These are phyloP conservation scores for Magnaporthiopsis incrustans DNA, from an alignment of 2,329 filamentous ascomycete species.

Conservation along the genomic window DNA sequence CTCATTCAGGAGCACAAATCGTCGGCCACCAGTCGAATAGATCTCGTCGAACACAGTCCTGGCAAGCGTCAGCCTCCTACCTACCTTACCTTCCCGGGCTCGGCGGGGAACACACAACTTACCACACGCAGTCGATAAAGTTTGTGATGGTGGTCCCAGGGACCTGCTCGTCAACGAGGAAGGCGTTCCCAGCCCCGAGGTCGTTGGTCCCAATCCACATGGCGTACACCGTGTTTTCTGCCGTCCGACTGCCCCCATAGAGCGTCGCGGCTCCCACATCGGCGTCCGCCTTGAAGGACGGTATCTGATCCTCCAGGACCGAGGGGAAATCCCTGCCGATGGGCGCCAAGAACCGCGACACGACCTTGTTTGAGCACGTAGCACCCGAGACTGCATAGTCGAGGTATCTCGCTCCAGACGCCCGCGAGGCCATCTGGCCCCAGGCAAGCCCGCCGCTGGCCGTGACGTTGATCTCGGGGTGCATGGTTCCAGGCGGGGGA, in stretches of 20 bases:
- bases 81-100: too few species aligned
- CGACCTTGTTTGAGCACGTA: slow-evolving; percentile 62
- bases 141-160: slow-evolving; percentile 51
- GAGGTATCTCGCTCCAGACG: slow-evolving; percentile 46
- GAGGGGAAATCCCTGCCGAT: slow-evolving; percentile 53
- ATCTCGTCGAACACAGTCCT: slow-evolving; percentile 43
- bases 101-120: slow-evolving; percentile 21
- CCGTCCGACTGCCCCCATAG: slow-evolving; percentile 31
- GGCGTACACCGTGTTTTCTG: slow-evolving; percentile 60
- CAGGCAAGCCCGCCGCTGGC: slow-evolving; percentile 60
- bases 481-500: slow-evolving; percentile 51
- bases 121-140: slow-evolving; percentile 62
- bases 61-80: neutral
- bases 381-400: slow-evolving; percentile 70
- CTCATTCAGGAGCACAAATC: slow-evolving; percentile 65
- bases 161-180: slow-evolving; percentile 57
- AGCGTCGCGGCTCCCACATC: slow-evolving; percentile 28
- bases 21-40: slow-evolving; percentile 57
- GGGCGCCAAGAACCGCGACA: slow-evolving; percentile 41
- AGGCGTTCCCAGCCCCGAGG: slow-evolving; percentile 51
- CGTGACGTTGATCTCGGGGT: slow-evolving; percentile 40
- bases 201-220: slow-evolving; percentile 83
- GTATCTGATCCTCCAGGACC: slow-evolving; percentile 52
- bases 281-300: slow-evolving; percentile 44
- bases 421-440: slow-evolving; percentile 57